Conservation (phyloP, 192 early-diverging fungal genomes). For the Backusella mclennaniae region DNA sequence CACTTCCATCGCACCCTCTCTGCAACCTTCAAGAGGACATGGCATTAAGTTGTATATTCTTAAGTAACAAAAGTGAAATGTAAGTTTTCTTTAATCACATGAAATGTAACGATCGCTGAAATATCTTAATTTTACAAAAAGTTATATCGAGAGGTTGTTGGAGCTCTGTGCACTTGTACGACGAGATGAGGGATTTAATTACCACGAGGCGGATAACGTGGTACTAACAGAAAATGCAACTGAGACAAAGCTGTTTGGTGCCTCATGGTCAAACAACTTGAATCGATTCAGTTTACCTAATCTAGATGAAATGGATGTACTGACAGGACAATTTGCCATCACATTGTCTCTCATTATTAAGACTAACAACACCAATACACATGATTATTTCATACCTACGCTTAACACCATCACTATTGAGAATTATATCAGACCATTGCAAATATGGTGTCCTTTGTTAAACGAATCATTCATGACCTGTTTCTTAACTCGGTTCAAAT, state of each 20-base stretch:
- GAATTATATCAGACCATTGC: constrained; percentile 32
- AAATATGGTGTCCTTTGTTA: constrained; percentile 28
- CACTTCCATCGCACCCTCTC: constrained; percentile 31
- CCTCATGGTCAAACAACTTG: not conserved
- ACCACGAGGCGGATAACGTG: constrained; percentile 6
- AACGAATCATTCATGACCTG: constrained; percentile 46
- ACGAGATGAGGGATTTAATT: constrained; percentile 7
- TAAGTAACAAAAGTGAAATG: not conserved
- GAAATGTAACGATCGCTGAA: not conserved
- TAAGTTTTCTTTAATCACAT: constrained; percentile 24
- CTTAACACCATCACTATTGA: constrained; percentile 27
- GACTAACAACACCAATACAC: not conserved
- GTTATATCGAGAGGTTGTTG: not conserved
- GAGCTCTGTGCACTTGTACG: not conserved
- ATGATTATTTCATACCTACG: constrained; percentile 26
- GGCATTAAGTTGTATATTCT: not conserved
- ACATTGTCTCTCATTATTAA: not conserved
- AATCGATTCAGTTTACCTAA: constrained; percentile 11
- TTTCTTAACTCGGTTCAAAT: constrained; percentile 45
- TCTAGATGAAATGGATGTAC: constrained; percentile 20
- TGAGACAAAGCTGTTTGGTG: not conserved
- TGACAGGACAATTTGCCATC: constrained; percentile 10
- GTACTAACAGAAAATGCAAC: not conserved
- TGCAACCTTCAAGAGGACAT: constrained; percentile 14
- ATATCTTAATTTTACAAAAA: not conserved